Evolutionary conservation across 2,329 filamentous ascomycete genomes (phyloP).

Genomic region (Xylogone sp.): DNA sequence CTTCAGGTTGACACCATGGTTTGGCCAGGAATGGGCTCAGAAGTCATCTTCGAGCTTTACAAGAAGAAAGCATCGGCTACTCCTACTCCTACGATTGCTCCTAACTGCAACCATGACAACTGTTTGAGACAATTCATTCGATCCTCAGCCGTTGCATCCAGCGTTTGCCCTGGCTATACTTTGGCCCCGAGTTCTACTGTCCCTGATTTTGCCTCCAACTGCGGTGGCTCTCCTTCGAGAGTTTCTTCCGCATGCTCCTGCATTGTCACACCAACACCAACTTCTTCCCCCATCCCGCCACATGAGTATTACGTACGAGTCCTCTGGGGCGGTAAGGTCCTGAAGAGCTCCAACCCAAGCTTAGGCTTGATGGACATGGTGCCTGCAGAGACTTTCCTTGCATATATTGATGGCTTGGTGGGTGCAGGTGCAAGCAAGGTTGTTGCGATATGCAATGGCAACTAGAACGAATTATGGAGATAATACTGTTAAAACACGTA

Average conservation of each 20-base stretch:
- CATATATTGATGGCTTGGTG: constrained; percentile 68
- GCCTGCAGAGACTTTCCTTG: constrained; percentile 58
- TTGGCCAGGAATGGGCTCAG: constrained; percentile 80
- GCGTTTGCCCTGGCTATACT: constrained; percentile 24
- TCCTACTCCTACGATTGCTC: constrained; percentile 7
- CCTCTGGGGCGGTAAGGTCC: constrained; percentile 64
- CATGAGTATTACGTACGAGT: constrained; percentile 56
- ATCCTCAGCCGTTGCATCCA: constrained; percentile 15
- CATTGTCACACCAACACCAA: constrained; percentile 16
- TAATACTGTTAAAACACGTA: no score
- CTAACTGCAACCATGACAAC: constrained; percentile 25
- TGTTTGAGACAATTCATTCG: constrained; percentile 28
- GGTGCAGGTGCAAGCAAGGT: constrained; percentile 47
- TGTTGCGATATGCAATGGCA: constrained; percentile 29
- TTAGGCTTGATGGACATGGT: constrained; percentile 71
- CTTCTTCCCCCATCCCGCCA: constrained; percentile 8
- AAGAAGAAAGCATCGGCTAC: constrained; percentile 29
- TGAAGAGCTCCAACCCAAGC: constrained; percentile 64
- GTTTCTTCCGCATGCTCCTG: constrained; percentile 28
- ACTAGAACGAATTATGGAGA: no score
- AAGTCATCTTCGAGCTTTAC: constrained; percentile 75
- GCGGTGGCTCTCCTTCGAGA: constrained; percentile 15
- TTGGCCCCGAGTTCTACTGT: constrained; percentile 9
- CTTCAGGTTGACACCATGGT: constrained; percentile 74
- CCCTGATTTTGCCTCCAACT: constrained; percentile 24